These are phyloP conservation scores for Pseudopyrenochaeta lycopersici DNA, from an alignment of 2,329 filamentous ascomycete species.

Conservation along the genomic window DNA sequence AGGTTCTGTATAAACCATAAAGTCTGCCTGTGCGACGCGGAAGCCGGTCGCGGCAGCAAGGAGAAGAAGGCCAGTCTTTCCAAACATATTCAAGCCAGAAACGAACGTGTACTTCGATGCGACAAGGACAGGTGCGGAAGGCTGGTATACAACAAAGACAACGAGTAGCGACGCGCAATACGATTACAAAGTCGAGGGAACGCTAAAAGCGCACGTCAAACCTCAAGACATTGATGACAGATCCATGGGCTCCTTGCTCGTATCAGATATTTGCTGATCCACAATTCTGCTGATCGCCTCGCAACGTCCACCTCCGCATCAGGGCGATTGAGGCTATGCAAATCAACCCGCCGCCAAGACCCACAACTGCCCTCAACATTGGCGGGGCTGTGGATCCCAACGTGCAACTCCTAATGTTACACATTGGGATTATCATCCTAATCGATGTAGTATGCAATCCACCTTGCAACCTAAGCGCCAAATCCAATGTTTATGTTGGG, in stretches of 20 bases:
- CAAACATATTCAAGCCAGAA: slow-evolving; percentile 15
- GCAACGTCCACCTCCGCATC: background rate
- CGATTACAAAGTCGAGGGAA: background rate
- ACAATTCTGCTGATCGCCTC: background rate
- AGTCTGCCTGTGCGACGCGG: slow-evolving; percentile 32
- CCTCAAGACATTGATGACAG: background rate
- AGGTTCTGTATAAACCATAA: slow-evolving; percentile 43
- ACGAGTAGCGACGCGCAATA: background rate
- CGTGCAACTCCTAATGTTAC: no score
- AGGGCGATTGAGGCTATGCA: background rate
- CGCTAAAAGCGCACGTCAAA: background rate
- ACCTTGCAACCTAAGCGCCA: no score
- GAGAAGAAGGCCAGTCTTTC: slow-evolving; percentile 20
- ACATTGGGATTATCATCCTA: no score
- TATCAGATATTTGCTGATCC: background rate
- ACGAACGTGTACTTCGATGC: background rate
- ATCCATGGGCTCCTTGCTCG: background rate
- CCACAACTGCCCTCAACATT: no score
- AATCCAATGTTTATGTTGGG: no score
- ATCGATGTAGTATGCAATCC: no score
- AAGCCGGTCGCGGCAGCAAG: slow-evolving; percentile 23
- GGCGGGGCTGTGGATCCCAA: no score
- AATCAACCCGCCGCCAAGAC: no score
- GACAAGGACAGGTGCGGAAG: background rate
- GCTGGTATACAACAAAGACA: background rate